These are phyloP conservation scores for Colletotrichum lupini DNA, from an alignment of 2,329 filamentous ascomycete genomes.

Conservation along the genomic window DNA sequence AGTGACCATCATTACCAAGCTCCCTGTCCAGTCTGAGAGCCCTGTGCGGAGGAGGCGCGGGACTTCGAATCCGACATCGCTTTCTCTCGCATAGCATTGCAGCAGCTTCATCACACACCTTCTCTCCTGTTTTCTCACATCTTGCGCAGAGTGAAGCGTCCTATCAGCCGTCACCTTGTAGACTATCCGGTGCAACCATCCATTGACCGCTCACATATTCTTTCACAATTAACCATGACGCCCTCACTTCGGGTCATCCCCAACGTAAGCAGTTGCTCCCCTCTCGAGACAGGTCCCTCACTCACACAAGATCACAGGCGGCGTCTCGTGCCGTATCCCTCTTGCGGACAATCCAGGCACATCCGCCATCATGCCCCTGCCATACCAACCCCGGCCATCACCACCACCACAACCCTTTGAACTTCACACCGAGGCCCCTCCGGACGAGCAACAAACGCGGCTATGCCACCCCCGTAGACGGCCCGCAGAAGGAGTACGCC, in stretches of 20 bases:
- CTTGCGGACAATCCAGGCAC: conserved; percentile 89
- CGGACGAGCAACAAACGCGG: conserved; percentile 47
- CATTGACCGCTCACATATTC: not conserved
- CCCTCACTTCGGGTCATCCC: conserved; percentile 42
- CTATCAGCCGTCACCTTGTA: not conserved
- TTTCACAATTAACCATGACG: conserved; percentile 22
- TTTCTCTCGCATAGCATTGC: not conserved
- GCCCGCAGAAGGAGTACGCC: conserved; percentile 84
- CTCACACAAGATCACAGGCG: conserved; percentile 51
- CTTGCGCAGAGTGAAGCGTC: not conserved
- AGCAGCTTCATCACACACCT: conserved; percentile 4
- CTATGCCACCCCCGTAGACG: conserved; percentile 77
- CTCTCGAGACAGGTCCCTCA: not conserved
- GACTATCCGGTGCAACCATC: not conserved
- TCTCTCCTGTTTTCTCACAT: not conserved
- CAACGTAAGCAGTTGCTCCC: conserved; percentile 38
- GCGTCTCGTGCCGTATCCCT: conserved; percentile 75
- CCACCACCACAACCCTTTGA: conserved; percentile 70
- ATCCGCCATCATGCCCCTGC: conserved; percentile 89
- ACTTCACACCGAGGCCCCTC: conserved; percentile 60
- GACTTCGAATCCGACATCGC: conserved; percentile 28
- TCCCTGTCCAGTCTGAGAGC: conserved; percentile 1
- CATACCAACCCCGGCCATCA: conserved; percentile 89
- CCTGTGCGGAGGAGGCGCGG: conserved; percentile 30
- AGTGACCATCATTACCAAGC: conserved; percentile 14